Percentiles rank a stretch among this genome's conserved stretches.
Evolutionary conservation across 257 asterid genomes (phyloP).

Genomic region (Solanum appendiculatum): DNA sequence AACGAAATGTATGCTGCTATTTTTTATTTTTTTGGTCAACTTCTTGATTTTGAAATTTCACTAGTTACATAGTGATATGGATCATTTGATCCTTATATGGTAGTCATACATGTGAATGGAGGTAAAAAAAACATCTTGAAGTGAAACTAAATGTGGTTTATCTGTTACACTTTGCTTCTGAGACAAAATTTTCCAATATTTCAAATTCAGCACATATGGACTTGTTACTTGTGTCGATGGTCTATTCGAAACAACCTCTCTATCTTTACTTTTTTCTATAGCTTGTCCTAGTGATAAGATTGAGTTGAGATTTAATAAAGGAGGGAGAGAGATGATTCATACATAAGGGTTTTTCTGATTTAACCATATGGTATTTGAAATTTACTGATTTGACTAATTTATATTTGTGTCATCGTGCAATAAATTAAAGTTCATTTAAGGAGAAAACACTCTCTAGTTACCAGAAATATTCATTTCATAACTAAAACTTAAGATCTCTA

Average conservation of each 20-base stretch:
- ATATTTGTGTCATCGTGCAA: too few species aligned
- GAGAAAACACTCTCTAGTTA: background rate
- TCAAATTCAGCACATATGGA: background rate
- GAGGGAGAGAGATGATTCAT: background rate
- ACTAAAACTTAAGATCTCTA: too few species aligned
- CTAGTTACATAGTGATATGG: background rate
- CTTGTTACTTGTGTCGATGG: background rate
- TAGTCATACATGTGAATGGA: background rate
- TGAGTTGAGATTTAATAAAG: background rate
- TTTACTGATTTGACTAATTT: background rate
- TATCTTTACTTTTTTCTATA: too few species aligned
- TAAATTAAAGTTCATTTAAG: background rate
- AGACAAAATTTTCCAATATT: background rate
- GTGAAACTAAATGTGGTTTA: background rate
- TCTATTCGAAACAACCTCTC: background rate
- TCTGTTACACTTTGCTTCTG: background rate
- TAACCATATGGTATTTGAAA: too few species aligned
- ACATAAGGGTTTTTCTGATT: background rate
- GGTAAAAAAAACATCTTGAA: background rate
- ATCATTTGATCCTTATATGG: background rate
- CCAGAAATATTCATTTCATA: background rate
- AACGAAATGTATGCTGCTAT: background rate
- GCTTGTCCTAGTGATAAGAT: background rate
- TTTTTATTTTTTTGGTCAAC: background rate
- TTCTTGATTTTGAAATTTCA: background rate